A percentile compares a stretch with the other conserved stretches of the same genome.
Evolutionary conservation across 2,329 filamentous ascomycete genomes (phyloP).

Genomic region (Dryadomyces quercivorus): DNA sequence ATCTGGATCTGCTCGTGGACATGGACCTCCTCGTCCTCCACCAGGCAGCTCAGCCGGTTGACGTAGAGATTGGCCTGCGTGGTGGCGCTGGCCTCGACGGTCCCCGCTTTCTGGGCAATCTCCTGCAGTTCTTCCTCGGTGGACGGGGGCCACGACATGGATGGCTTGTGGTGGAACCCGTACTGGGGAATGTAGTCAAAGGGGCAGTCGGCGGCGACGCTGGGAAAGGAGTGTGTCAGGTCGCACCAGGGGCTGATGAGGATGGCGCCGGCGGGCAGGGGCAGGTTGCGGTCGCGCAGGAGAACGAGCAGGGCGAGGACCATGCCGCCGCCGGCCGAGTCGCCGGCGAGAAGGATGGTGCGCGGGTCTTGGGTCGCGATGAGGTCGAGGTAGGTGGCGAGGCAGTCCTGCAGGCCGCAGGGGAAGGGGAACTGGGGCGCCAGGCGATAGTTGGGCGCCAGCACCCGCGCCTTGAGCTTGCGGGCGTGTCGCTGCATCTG

Average conservation of each 20-base stretch:
- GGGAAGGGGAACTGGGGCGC: slow-evolving; percentile 94
- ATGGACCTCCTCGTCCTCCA: slow-evolving; percentile 51
- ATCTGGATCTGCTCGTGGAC: slow-evolving; percentile 89
- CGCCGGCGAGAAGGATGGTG: slow-evolving; percentile 78
- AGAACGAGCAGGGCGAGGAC: slow-evolving; percentile 66
- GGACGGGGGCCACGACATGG: slow-evolving; percentile 82
- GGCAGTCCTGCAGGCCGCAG: slow-evolving; percentile 78
- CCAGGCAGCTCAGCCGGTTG: slow-evolving; percentile 7
- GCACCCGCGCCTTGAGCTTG: slow-evolving; percentile 80
- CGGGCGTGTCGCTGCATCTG: slow-evolving; percentile 93
- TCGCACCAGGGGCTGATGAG: slow-evolving; percentile 95
- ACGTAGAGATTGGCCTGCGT: slow-evolving; percentile 7
- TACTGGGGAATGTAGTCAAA: slow-evolving; percentile 80
- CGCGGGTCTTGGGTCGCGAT: slow-evolving; percentile 63
- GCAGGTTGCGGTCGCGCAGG: slow-evolving; percentile 69
- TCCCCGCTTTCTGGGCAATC: slow-evolving; percentile 33
- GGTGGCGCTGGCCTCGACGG: slow-evolving; percentile 20
- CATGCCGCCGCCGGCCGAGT: slow-evolving; percentile 92
- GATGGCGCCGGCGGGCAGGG: slow-evolving; percentile 79
- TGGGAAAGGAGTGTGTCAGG: slow-evolving; percentile 89
- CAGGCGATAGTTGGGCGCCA: slow-evolving; percentile 78
- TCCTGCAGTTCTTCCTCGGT: slow-evolving; percentile 60
- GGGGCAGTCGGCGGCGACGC: slow-evolving; percentile 58
- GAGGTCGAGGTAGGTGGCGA: slow-evolving; percentile 78
- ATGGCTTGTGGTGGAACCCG: slow-evolving; percentile 87